A percentile compares a stretch with the other conserved stretches of the same genome.
Evolutionary conservation across 2,329 filamentous ascomycete species (phyloP).

Genomic region (Fusarium musae): DNA sequence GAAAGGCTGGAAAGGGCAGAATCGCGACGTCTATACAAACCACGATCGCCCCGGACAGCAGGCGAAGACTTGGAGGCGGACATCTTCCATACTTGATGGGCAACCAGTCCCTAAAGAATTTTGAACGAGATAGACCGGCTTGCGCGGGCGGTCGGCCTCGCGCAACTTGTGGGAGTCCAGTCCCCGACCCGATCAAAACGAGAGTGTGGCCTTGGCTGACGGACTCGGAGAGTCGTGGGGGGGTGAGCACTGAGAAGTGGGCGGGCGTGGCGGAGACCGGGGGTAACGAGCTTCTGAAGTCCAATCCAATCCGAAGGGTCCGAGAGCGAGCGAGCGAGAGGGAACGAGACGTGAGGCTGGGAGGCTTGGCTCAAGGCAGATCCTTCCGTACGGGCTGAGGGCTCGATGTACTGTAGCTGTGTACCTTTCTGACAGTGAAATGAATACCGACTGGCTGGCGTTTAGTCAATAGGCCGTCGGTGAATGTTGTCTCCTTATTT

Average conservation of each 20-base stretch:
- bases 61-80: constrained; percentile 45
- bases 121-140: constrained; percentile 32
- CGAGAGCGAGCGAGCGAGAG: constrained; percentile 23
- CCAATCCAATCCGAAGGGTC: constrained; percentile 38
- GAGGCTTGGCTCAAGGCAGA: constrained; percentile 18
- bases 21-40: constrained; percentile 41
- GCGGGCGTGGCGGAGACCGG: constrained; percentile 33
- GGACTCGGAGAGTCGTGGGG: constrained; percentile 33
- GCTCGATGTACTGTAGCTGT: neutral
- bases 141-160: constrained; percentile 43
- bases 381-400: neutral
- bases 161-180: constrained; percentile 35
- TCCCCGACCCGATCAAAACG: constrained; percentile 39
- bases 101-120: constrained; percentile 36
- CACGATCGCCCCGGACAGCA: constrained; percentile 43
- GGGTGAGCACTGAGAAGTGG: constrained; percentile 29
- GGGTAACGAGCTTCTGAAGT: constrained; percentile 17
- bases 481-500: constrained; percentile 26
- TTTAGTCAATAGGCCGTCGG: constrained; percentile 28
- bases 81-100: constrained; percentile 53
- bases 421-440: neutral
- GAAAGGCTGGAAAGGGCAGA: constrained; percentile 40
- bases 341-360: constrained; percentile 32
- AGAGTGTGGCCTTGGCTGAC: constrained; percentile 35
- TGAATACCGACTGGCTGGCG: constrained; percentile 9